Conservation (phyloP, 495 filamentous ascomycete genomes). For the Arthonia radiata region DNA sequence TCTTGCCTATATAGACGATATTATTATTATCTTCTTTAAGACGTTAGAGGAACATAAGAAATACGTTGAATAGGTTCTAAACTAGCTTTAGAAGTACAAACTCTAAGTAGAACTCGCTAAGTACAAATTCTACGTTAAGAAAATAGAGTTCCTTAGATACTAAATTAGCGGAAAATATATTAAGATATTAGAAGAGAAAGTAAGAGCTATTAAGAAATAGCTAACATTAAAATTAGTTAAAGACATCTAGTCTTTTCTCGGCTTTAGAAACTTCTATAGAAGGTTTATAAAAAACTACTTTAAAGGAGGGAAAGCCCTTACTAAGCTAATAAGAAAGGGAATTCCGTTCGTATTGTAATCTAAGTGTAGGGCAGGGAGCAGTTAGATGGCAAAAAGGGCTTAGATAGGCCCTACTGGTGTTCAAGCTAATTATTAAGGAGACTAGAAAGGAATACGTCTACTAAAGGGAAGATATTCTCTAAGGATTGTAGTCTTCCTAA, state of each 20-base stretch:
- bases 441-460: too few species aligned
- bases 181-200: conserved; percentile 3
- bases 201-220: conserved; percentile 6
- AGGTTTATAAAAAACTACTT: too few species aligned
- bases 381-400: too few species aligned
- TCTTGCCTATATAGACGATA: conserved; percentile 13
- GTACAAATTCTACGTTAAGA: conserved; percentile 3
- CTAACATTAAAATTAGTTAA: conserved; percentile 3
- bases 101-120: conserved; percentile 4
- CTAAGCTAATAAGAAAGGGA: too few species aligned
- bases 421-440: too few species aligned
- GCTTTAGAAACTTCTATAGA: conserved; percentile 8
- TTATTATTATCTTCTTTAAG: conserved; percentile 13
- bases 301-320: too few species aligned
- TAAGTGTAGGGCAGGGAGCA: too few species aligned
- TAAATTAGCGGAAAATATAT: conserved; percentile 5
- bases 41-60: conserved; percentile 4
- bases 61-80: conserved; percentile 3
- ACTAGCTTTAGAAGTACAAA: neutral
- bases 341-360: too few species aligned
- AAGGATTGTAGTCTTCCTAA: too few species aligned
- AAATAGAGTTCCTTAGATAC: conserved; percentile 6
- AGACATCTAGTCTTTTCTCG: conserved; percentile 8
- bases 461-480: too few species aligned
- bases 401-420: too few species aligned